These are phyloP conservation scores for Claviceps sp. DNA, from an alignment of 2,329 filamentous ascomycete genomes.

Conservation along the genomic window DNA sequence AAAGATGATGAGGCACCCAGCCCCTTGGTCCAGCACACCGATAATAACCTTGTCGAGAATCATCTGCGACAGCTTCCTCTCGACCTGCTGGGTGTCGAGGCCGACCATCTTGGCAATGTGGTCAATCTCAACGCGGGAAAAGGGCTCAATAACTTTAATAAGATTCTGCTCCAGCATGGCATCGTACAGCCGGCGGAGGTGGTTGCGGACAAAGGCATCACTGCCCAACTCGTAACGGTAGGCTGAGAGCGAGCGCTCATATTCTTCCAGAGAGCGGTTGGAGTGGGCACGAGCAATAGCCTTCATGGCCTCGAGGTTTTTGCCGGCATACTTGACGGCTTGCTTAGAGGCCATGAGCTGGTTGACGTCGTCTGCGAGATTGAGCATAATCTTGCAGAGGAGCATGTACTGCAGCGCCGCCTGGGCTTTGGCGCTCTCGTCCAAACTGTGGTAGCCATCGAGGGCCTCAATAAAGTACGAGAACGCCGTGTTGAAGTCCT, in stretches of 20 bases:
- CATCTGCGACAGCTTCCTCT: slow-evolving; percentile 98
- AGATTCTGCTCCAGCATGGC: slow-evolving; percentile 99
- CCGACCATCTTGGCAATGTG: slow-evolving; percentile 98
- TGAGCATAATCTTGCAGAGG: slow-evolving; percentile 99
- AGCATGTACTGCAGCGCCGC: slow-evolving; percentile 98
- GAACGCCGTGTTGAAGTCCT: slow-evolving; percentile 97
- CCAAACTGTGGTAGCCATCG: slow-evolving; percentile 89
- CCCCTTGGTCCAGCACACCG: slow-evolving; percentile 90
- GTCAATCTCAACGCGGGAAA: slow-evolving; percentile 90
- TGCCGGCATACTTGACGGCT: slow-evolving; percentile 88
- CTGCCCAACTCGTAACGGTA: slow-evolving; percentile 90
- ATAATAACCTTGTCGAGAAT: slow-evolving; percentile 98
- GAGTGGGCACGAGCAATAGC: slow-evolving; percentile 90
- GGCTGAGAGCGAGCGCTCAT: slow-evolving; percentile 79
- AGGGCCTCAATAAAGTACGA: slow-evolving; percentile 99
- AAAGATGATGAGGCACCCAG: slow-evolving; percentile 93
- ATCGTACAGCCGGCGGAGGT: slow-evolving; percentile 90
- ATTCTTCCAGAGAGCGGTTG: slow-evolving; percentile 92
- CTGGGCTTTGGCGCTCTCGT: slow-evolving; percentile 82
- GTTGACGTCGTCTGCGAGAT: slow-evolving; percentile 91
- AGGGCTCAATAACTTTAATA: slow-evolving; percentile 98
- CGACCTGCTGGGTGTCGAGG: slow-evolving; percentile 88
- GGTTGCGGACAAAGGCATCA: slow-evolving; percentile 93
- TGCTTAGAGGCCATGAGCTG: slow-evolving; percentile 91
- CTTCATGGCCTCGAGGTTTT: slow-evolving; percentile 98